Evolutionary conservation across 257 asterid species (phyloP), one percentile per base, ranked within the genome.

Genomic region (Echites panduratus): DNA sequence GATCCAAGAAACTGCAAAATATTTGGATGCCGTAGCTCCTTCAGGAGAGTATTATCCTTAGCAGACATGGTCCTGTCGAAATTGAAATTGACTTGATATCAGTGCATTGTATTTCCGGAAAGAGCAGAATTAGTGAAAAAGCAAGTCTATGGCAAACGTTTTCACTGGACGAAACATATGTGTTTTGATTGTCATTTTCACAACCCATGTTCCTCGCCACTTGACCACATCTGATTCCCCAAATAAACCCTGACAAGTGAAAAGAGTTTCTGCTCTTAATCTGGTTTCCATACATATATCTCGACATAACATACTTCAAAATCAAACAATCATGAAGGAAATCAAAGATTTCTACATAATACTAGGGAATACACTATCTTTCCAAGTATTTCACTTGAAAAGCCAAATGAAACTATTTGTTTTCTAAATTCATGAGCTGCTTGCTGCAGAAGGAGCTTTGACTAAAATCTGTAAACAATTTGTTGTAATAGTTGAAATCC

Each of bases 171-270:
- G 83, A 61, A 54, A 47, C 70, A 79, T 80, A 72, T 87, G 85
- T 73, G 86, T 79, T 59, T 79, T 81, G 83, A 87, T 78, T 49
- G 73, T 82, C 38, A 84, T 85, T 81, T 87, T 87, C 38, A 85
- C 84, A 64, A 87, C 92, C 87, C 92, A 87, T 40, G 85, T 87
- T 76, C 92, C 92, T 12, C 84, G 89, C 92, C 92, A 87, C 82
- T 87, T 87, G 63, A 87, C 89, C 78, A 81, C 72, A 62, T 81
- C 86, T 0, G 89, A 83, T 38, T 62, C 83, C 50, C 89, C 89
- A 74, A 85, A 80, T 43, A 71, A 70, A 64, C 89, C 86, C 91
- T 87, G 73, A 5, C 27, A 68, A 59, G 49, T 76, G 19, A 13
- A 45, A 75, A 72, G 19, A 29, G 44, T 14, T 22, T 50, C 49